phyloP scores from a whole-genome alignment of 306 rosid species.

The Vigna mungo region DNA sequence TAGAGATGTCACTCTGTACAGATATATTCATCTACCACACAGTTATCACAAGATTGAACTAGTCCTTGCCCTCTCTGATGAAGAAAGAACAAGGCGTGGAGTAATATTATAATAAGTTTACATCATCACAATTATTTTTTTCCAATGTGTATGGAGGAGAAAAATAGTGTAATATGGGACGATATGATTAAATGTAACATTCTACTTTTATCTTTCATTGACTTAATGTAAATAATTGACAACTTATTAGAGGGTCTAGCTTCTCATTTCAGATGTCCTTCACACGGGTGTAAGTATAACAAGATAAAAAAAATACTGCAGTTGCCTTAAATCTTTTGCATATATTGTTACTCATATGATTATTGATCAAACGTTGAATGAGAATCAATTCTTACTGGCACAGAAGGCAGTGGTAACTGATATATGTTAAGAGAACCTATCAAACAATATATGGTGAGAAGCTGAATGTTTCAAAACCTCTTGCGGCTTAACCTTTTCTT shows the following conservation, averaged over 20 bases:
- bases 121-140: not conserved
- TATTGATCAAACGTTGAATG: not conserved
- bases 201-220: conserved; percentile 28
- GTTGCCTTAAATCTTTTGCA: not conserved
- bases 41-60: conserved; percentile 21
- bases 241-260: not conserved
- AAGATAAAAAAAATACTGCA: not conserved
- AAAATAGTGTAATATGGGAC: conserved; percentile 27
- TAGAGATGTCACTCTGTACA: conserved; percentile 44
- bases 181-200: conserved; percentile 34
- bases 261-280: not conserved
- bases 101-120: conserved; percentile 25
- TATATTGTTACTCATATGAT: not conserved
- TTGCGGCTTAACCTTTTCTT: not conserved
- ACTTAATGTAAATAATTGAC: conserved; percentile 27
- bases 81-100: conserved; percentile 17
- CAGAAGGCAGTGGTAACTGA: not conserved
- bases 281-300: not conserved
- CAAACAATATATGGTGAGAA: not conserved
- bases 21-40: conserved; percentile 48
- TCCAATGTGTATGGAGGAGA: not conserved
- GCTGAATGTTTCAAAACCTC: not conserved
- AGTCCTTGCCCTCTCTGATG: conserved; percentile 34
- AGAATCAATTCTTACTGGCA: not conserved
- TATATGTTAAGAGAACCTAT: not conserved